Evolutionary conservation across 495 filamentous ascomycete genomes (phyloP).

Genomic region (Pyronema omphalodes): DNA sequence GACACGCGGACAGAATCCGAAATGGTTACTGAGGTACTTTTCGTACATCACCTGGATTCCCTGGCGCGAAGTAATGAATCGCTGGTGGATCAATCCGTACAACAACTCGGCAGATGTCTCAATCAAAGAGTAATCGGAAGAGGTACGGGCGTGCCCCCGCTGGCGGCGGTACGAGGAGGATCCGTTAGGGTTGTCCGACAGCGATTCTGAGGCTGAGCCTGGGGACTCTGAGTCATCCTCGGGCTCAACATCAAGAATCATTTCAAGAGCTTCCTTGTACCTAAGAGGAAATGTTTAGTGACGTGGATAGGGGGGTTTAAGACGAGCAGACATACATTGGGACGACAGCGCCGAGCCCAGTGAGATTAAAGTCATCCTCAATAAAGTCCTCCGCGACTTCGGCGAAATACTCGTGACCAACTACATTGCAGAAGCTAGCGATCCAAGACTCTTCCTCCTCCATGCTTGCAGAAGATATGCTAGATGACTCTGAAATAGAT

Average conservation of each 20-base stretch:
- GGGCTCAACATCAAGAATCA: conserved; percentile 96
- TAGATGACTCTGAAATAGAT: conserved; percentile 5
- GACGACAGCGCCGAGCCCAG: conserved; percentile 82
- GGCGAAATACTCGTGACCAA: conserved; percentile 97
- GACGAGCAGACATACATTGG: conserved; percentile 41
- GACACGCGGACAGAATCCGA: conserved; percentile 79
- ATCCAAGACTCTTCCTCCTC: conserved; percentile 47
- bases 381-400: conserved; percentile 98
- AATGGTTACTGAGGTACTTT: conserved; percentile 92
- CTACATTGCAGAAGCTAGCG: conserved; percentile 80
- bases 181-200: conserved; percentile 34
- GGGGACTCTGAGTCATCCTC: conserved; percentile 57
- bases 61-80: conserved; percentile 91
- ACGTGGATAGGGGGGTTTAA: background rate
- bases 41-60: conserved; percentile 98
- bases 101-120: conserved; percentile 94
- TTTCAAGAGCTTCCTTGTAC: conserved; percentile 91
- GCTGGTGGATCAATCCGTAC: conserved; percentile 94
- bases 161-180: conserved; percentile 38
- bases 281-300: conserved; percentile 2
- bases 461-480: conserved; percentile 9
- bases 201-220: conserved; percentile 28
- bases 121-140: conserved; percentile 81
- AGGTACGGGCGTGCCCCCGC: conserved; percentile 67
- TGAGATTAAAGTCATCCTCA: conserved; percentile 98